Evolutionary conservation across 1,284 basidiomycete genomes (phyloP).

Genomic region (Thelephora terrestris): DNA sequence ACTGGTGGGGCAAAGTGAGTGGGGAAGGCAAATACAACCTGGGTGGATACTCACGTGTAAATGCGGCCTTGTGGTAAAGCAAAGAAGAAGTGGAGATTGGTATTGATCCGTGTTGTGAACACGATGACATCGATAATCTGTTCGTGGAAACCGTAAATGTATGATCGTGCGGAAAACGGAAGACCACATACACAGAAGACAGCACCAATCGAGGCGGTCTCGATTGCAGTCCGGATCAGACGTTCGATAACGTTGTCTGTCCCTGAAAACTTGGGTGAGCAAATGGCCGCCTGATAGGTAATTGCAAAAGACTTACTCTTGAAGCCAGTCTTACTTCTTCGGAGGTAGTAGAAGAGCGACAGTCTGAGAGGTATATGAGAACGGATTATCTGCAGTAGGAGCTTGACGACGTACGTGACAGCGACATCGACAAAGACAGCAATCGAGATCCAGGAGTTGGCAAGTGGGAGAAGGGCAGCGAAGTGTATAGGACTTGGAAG

Average conservation of each 20-base stretch:
- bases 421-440: neutral
- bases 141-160: neutral
- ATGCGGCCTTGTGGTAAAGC: neutral
- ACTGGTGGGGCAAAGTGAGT: neutral
- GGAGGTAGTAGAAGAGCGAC: neutral
- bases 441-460: neutral
- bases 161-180: neutral
- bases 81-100: conserved; percentile 1
- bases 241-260: neutral
- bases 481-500: neutral
- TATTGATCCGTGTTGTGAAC: neutral
- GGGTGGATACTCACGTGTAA: neutral
- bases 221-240: neutral
- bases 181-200: neutral
- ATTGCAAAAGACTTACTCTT: neutral
- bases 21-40: neutral
- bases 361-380: neutral
- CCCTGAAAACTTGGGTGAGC: neutral
- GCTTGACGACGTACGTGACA: neutral
- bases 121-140: neutral
- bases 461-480: neutral
- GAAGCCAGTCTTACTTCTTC: neutral
- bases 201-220: neutral
- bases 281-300: neutral
- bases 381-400: neutral